Evolutionary conservation across 1,284 basidiomycete species (phyloP), one percentile per base, ranked within the genome.

Genomic region (Melampsora abietis-canadensis): DNA sequence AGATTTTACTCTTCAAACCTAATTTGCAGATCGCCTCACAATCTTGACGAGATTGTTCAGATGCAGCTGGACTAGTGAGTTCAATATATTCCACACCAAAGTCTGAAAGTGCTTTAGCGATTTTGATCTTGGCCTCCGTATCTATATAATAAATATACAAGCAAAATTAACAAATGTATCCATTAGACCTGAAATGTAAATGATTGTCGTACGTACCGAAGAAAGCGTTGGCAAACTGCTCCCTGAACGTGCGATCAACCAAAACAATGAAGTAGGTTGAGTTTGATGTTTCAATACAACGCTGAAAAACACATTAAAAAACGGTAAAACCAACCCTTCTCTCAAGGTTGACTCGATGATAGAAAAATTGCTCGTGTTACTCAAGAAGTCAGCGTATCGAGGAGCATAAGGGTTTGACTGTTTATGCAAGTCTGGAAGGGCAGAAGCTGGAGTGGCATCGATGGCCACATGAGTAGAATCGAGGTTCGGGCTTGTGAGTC

Each of bases 51-150:
- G 94, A 96, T 84, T 98, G 94, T 82, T 98, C 95, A 8, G 94
- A 98, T 40, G 96, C 96, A 64, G 92, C 94, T 64, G 96, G 96
- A 27, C 94, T 98, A 31, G 96, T 99, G 81, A 99, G 89, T 83
- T 99, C 96, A 82, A 99, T 95, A 87, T 98, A 99, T 83, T 99
- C 96, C 77, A 99, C 96, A 81, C 96, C 96, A 81, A 97, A 97
- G 67, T 92, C 93, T 85, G 96, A 94, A 70, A 96, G 88, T 40
- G 91, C 80, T 86, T 90, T 94, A 79, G 96, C 96, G 80, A 99
- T 99, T 82, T 94, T 94, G 83, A 98, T 97, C 88, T 99, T 99
- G 85, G 94, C 98, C 87, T 96, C 94, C 82, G 93, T 94, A 83
- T 96, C 94, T 73, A 27, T 37, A 2, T 51, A 57, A 19, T 10